Conservation (phyloP, 257 asterid genomes). For the Petrea volubilis region DNA sequence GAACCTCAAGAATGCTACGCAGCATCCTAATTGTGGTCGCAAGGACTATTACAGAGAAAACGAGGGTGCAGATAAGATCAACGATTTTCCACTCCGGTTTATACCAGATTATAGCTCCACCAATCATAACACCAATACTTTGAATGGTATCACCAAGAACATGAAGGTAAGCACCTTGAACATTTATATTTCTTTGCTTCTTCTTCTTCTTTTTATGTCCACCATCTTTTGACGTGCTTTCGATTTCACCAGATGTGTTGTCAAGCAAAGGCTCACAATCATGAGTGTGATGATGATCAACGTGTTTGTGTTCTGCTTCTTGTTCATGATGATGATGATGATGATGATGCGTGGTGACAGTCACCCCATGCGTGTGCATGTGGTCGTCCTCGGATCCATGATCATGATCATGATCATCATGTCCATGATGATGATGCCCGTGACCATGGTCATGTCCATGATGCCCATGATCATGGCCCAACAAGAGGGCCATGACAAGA, state of each 20-base stretch:
- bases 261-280: slow-evolving; percentile 55
- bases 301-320: slow-evolving; percentile 17
- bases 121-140: slow-evolving; percentile 94
- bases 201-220: slow-evolving; percentile 16
- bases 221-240: slow-evolving; percentile 29
- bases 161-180: slow-evolving; percentile 98
- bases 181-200: slow-evolving; percentile 64
- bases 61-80: slow-evolving; percentile 80
- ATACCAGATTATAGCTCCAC: slow-evolving; percentile 86
- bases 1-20: slow-evolving; percentile 73
- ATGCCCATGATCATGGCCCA: slow-evolving; percentile 86
- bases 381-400: slow-evolving; percentile 49
- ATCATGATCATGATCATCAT: slow-evolving; percentile 41
- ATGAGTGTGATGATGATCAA: slow-evolving; percentile 39
- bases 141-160: slow-evolving; percentile 90
- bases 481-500: slow-evolving; percentile 70
- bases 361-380: slow-evolving; percentile 46
- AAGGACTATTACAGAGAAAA: slow-evolving; percentile 66
- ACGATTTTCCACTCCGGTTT: slow-evolving; percentile 86
- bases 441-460: slow-evolving; percentile 55
- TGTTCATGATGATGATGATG: slow-evolving; percentile 35
- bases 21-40: slow-evolving; percentile 81
- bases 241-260: slow-evolving; percentile 25
- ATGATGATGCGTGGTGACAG: slow-evolving; percentile 45
- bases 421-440: slow-evolving; percentile 41